Evolutionary conservation across 257 asterid species (phyloP).

Genomic region (Asclepias syriaca): DNA sequence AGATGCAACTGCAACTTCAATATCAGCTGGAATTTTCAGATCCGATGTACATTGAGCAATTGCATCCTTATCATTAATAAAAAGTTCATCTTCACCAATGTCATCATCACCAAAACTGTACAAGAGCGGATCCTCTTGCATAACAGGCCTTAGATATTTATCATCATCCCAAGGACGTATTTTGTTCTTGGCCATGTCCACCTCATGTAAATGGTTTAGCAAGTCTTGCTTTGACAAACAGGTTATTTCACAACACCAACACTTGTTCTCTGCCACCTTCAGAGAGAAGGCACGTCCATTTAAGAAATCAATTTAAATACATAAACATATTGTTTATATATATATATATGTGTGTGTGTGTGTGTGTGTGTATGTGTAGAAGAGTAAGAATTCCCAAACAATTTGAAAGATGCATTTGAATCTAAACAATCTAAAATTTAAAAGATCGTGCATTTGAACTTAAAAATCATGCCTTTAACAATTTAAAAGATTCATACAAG

Average conservation of each 20-base stretch:
- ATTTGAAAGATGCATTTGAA: no score
- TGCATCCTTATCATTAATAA: conserved; percentile 33
- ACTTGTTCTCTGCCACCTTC: conserved; percentile 61
- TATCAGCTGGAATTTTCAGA: conserved; percentile 24
- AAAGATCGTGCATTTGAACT: not conserved
- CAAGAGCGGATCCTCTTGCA: conserved; percentile 77
- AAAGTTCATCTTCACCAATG: conserved; percentile 49
- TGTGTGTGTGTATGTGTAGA: no score
- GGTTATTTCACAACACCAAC: conserved; percentile 57
- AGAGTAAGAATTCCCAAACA: not conserved
- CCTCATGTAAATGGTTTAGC: conserved; percentile 52
- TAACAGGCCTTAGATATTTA: conserved; percentile 58
- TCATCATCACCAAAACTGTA: conserved; percentile 68
- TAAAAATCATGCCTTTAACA: no score
- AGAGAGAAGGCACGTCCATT: conserved; percentile 1
- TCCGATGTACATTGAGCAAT: conserved; percentile 26
- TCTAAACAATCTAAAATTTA: not conserved
- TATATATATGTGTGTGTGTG: no score
- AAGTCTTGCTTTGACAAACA: conserved; percentile 46
- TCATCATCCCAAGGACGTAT: conserved; percentile 72
- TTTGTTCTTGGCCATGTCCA: conserved; percentile 22
- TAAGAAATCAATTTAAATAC: not conserved
- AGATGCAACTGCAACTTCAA: conserved; percentile 31
- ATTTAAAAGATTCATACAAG: not conserved
- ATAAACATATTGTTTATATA: not conserved